Percentiles rank a stretch among this genome's conserved stretches.
phyloP scores from a whole-genome alignment of 805 yeast genomes.

The Cyberlindnera euphorbiae region DNA sequence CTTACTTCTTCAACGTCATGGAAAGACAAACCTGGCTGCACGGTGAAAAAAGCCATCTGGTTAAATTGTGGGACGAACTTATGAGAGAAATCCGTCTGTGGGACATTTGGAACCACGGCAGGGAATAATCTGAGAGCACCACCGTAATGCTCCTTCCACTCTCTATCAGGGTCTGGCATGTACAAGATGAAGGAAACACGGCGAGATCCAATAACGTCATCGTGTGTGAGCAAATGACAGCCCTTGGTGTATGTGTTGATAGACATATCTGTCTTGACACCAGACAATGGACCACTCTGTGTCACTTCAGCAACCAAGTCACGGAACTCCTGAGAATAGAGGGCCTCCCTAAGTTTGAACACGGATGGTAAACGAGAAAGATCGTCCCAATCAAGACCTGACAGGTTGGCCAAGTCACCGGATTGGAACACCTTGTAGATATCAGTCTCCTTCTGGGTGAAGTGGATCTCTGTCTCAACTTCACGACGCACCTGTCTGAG shows the following conservation, averaged over 20 bases:
- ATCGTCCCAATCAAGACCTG: slow-evolving; percentile 78
- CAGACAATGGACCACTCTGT: slow-evolving; percentile 84
- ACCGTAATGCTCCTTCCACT: slow-evolving; percentile 90
- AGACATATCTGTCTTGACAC: slow-evolving; percentile 88
- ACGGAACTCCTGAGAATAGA: slow-evolving; percentile 82
- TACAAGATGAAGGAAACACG: slow-evolving; percentile 90
- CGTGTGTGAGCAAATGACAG: slow-evolving; percentile 92
- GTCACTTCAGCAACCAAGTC: slow-evolving; percentile 73
- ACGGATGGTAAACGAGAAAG: slow-evolving; percentile 68
- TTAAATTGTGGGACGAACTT: slow-evolving; percentile 89
- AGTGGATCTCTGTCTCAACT: slow-evolving; percentile 76
- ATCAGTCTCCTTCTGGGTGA: slow-evolving; percentile 95
- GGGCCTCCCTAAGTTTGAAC: slow-evolving; percentile 75
- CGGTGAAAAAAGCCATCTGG: slow-evolving; percentile 92
- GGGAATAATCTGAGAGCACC: slow-evolving; percentile 88
- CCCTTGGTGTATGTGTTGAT: slow-evolving; percentile 88
- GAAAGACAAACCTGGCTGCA: slow-evolving; percentile 93
- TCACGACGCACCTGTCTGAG: slow-evolving; percentile 79
- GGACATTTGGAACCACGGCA: slow-evolving; percentile 84
- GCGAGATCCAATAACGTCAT: slow-evolving; percentile 95
- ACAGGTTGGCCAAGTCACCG: slow-evolving; percentile 88
- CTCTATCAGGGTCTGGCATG: slow-evolving; percentile 84
- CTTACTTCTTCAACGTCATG: slow-evolving; percentile 98
- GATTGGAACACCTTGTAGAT: slow-evolving; percentile 88
- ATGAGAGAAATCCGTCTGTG: slow-evolving; percentile 65